Conservation (phyloP, 192 early-diverging fungal species). For the Gryganskiella cystojenkinii region DNA sequence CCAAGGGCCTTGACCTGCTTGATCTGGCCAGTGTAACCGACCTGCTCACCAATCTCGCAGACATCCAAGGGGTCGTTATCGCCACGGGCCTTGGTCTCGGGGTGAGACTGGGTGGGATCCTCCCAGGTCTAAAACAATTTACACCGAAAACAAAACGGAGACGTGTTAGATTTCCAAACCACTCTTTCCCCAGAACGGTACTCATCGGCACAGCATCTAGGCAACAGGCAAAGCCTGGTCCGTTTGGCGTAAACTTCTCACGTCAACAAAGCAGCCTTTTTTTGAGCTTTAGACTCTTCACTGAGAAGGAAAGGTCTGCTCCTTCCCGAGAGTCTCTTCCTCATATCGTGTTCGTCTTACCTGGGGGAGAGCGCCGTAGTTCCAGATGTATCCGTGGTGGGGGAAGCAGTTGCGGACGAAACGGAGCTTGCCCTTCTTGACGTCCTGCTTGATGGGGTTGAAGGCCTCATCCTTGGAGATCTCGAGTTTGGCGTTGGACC, state of each 20-base stretch:
- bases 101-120: slow-evolving; percentile 89
- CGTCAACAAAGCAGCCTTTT: no score
- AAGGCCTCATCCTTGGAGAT: slow-evolving; percentile 96
- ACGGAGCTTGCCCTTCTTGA: slow-evolving; percentile 99
- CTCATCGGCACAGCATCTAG: no score
- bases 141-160: background rate
- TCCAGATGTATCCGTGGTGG: slow-evolving; percentile 99
- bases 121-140: slow-evolving; percentile 88
- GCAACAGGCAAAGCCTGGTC: no score
- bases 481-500: slow-evolving; percentile 99
- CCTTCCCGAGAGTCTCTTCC: no score
- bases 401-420: slow-evolving; percentile 99
- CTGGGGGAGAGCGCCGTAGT: slow-evolving; percentile 99
- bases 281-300: no score
- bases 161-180: no score
- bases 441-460: slow-evolving; percentile 99
- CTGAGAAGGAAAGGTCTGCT: no score
- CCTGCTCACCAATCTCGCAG: slow-evolving; percentile 96
- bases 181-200: no score
- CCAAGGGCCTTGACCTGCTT: slow-evolving; percentile 99
- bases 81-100: slow-evolving; percentile 95
- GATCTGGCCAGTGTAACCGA: slow-evolving; percentile 93
- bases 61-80: slow-evolving; percentile 99
- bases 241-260: no score
- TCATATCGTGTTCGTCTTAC: no score